Base-by-base conservation (phyloP, 768 basidiomycete species). In the Hericium rajendrae region DNA sequence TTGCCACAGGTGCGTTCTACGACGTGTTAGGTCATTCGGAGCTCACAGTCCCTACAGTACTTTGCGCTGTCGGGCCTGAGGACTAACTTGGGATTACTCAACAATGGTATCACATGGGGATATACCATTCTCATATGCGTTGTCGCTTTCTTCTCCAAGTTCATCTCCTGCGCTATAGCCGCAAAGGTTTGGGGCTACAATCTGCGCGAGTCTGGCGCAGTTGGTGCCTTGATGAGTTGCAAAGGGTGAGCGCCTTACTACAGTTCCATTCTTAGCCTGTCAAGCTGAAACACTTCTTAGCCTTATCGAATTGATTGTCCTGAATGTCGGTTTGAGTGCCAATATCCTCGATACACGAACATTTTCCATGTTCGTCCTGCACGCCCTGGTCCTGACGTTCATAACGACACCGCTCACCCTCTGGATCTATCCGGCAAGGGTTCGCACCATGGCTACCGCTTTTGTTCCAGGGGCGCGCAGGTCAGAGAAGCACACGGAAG, bases 351-450 rank as follows among this genome's bases (percentile, higher is more conserved):
- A 82, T 65, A 70, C 75, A 0, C 78, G 81, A 24, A 80, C 86
- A 11, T 92, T 94, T 74, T 88, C 90, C 0, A 93, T 94, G 88
- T 91, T 94, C 61, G 91, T 94, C 59, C 73, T 94, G 51, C 82
- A 84, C 50, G 84, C 87, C 4, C 72, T 91, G 43, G 72, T 91
- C 51, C 74, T 92, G 48, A 92, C 91, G 0, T 84, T 89, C 73
- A 79, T 90, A 57, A 91, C 91, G 3, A 94, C 92, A 0, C 93
- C 93, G 1, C 78, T 92, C 56, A 87, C 87, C 0, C 72, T 91
- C 24, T 64, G 78, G 37, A 83, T 91, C 70, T 94, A 94, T 69
- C 92, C 93, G 3, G 66, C 75, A 1, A 75, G 76, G 64, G 69
- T 80, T 59, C 88, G 87, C 11, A 65, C 66, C 0, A 76, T 71